Base-by-base conservation (phyloP, 2,329 filamentous ascomycete genomes). In the Aspergillus fischeri region DNA sequence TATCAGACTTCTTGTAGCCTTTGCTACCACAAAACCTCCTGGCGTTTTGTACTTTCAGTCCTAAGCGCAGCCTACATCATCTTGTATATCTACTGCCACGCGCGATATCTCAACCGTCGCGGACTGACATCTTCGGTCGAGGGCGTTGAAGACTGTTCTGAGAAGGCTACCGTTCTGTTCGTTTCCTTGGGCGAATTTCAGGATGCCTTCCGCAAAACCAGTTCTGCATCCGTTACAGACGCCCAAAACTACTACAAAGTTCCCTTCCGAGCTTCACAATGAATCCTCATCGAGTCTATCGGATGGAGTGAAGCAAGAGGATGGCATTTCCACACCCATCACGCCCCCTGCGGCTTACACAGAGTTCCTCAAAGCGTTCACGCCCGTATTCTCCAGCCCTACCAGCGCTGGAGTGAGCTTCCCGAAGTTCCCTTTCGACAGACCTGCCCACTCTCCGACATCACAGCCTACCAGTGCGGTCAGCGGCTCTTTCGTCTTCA, bases 261-360 rank as follows among this genome's bases (percentile, higher is more conserved):
- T 80, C 57, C 81, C 81, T 20, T 83, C 81, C 5, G 80, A 83
- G 62, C 72, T 88, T 74, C 67, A 87, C 49, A 84, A 83, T 63
- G 92, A 87, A 63, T 67, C 68, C 29, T 61, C 65, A 6, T 62
- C 86, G 51, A 79, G 78, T 52, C 80, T 81, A 49, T 80, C 84
- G 21, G 77, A 81, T 52, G 82, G 83, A 65, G 83, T 92, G 79
- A 94, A 92, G 74, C 83, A 89, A 65, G 81, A 88, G 56, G 83
- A 86, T 58, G 75, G 81, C 48, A 75, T 86, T 57, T 88, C 86
- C 77, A 97, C 92, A 4, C 92, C 92, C 51, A 96, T 97, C 73
- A 95, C 90, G 52, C 93, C 93, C 53, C 93, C 93, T 3, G 81
- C 84, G 24, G 92, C 93, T 57, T 97, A 97, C 72, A 88, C 91